Conservation (phyloP, 768 basidiomycete genomes). For the Lentinula raphanica region DNA sequence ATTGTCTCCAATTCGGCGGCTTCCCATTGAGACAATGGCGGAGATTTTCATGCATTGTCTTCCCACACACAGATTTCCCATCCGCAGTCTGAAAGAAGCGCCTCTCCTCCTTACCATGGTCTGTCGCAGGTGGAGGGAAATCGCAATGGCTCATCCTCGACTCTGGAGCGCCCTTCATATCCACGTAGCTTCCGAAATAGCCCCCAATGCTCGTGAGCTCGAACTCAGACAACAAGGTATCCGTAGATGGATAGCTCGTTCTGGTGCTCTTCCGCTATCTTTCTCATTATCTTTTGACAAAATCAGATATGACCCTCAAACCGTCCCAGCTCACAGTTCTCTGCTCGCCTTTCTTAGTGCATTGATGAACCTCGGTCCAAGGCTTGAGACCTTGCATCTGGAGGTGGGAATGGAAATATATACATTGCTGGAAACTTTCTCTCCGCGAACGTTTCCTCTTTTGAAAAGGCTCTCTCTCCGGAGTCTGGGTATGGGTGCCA, state of each 20-base stretch:
- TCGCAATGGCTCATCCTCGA: slow-evolving; percentile 19
- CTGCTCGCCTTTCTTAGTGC: too few species aligned
- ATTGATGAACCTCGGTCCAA: too few species aligned
- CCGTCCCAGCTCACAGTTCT: too few species aligned
- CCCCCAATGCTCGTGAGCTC: neutral
- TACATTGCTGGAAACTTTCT: too few species aligned
- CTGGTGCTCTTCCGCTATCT: neutral
- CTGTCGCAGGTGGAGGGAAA: slow-evolving; percentile 23
- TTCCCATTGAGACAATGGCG: slow-evolving; percentile 20
- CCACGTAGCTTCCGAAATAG: neutral
- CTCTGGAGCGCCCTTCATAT: slow-evolving; percentile 21
- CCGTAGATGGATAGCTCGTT: neutral
- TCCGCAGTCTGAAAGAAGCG: slow-evolving; percentile 14
- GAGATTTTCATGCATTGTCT: slow-evolving; percentile 24
- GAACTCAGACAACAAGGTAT: neutral
- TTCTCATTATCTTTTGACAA: neutral
- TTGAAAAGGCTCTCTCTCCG: too few species aligned
- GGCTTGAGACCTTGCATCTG: too few species aligned
- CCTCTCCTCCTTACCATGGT: slow-evolving; percentile 21
- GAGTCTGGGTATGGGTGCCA: too few species aligned
- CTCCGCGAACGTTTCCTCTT: too few species aligned
- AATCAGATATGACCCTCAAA: too few species aligned
- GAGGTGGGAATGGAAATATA: too few species aligned
- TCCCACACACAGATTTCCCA: slow-evolving; percentile 11
- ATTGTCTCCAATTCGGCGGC: slow-evolving; percentile 16